Base-by-base conservation (phyloP, 2,329 filamentous ascomycete genomes). In the Whalleya microplaca region DNA sequence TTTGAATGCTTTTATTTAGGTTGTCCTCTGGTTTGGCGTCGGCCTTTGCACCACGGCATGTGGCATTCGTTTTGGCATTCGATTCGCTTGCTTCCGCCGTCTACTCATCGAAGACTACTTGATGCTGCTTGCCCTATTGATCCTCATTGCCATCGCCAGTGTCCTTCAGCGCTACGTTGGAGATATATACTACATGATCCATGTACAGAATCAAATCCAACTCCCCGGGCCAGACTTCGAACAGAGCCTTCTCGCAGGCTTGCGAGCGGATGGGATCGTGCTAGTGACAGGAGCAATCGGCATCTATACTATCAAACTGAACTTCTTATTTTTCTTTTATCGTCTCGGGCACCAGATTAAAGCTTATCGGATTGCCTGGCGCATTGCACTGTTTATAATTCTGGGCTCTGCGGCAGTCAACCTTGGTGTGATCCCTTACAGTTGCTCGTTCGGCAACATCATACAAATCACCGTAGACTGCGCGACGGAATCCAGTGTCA, bases 271-370 rank as follows among this genome's bases (percentile, higher is more conserved):
- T n/a, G n/a, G n/a, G n/a, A n/a, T n/a, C n/a, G n/a, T n/a, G n/a
- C n/a, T n/a, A n/a, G n/a, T n/a, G n/a, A n/a, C n/a, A n/a, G n/a
- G n/a, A n/a, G n/a, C n/a, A n/a, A n/a, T n/a, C n/a, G 61, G 20
- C 58, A 72, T 52, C 62, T 71, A 21, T 73, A 71, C 51, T 1
- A 48, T 64, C 51, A 64, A 64, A 20, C 20, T 62, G 19, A 64
- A 44, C 37, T 64, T 62, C 40, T 20, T 64, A 14, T 3, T 58
- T 9, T 64, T 64, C 40, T 62, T 62, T 29, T 41, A 20, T 3
- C 53, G 61, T 8, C 43, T 64, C 16, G 54, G 55, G 0, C 12
- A 49, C 10, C 29, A 58, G 12, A 20, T 62, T 0, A 19, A 19
- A 5, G 46, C 20, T 40, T 62, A 56, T 19, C 37, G 19, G 2